Evolutionary conservation across 495 filamentous ascomycete species (phyloP).

Genomic region (Penicillium ochrochloron): DNA sequence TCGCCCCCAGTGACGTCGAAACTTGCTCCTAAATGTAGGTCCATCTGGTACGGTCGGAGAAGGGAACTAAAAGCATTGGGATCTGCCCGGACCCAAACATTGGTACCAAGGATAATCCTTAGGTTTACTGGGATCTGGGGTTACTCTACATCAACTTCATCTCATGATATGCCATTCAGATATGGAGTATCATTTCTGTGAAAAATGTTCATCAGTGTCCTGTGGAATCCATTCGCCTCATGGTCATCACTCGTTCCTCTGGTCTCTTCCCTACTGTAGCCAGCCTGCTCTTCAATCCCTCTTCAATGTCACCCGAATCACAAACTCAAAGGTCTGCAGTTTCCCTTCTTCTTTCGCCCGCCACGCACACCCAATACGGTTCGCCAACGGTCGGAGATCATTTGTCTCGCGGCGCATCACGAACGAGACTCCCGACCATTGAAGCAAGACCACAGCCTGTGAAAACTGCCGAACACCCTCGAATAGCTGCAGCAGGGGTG

Average conservation of each 20-base stretch:
- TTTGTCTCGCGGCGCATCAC: conserved; percentile 14
- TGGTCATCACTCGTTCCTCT: neutral
- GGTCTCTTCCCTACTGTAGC: neutral
- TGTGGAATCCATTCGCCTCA: neutral
- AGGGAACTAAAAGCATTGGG: neutral
- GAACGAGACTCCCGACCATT: conserved; percentile 16
- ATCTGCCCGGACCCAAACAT: conserved; percentile 23
- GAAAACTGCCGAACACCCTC: conserved; percentile 3
- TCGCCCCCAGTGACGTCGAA: conserved; percentile 23
- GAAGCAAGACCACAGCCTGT: conserved; percentile 14
- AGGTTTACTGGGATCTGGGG: conserved; percentile 2
- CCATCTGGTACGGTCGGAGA: neutral
- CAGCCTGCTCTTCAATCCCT: neutral
- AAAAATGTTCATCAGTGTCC: neutral
- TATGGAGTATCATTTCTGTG: neutral
- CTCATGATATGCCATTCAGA: too few species aligned
- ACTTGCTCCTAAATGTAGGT: neutral
- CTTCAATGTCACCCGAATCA: conserved; percentile 20
- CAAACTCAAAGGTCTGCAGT: conserved; percentile 13
- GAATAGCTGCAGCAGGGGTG: conserved; percentile 4
- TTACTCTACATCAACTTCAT: neutral
- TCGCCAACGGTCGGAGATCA: conserved; percentile 17
- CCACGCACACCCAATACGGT: conserved; percentile 23
- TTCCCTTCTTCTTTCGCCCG: conserved; percentile 14
- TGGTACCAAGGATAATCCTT: neutral